phyloP scores from a whole-genome alignment of 768 basidiomycete genomes.

The Boletus patriciae region DNA sequence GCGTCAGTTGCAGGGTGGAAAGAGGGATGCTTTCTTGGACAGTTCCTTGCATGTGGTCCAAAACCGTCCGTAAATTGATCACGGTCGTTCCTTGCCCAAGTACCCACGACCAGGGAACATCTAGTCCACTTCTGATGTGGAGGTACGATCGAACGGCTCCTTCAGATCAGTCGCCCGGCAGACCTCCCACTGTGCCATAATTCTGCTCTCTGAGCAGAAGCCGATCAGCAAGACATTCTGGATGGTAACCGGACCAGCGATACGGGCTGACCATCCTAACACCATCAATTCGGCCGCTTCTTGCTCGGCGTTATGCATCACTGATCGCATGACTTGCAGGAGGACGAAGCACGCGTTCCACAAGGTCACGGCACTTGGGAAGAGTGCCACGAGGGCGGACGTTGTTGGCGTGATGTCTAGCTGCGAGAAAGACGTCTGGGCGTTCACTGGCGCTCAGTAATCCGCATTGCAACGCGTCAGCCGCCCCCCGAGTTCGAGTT shows the following conservation, averaged over 20 bases:
- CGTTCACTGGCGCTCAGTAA: neutral
- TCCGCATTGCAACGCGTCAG: slow-evolving; percentile 1
- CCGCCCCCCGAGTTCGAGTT: neutral
- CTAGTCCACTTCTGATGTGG: too few species aligned
- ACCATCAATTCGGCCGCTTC: slow-evolving; percentile 19
- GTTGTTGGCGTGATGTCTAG: slow-evolving; percentile 4
- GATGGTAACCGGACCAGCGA: neutral
- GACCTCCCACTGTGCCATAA: too few species aligned
- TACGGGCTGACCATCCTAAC: slow-evolving; percentile 5
- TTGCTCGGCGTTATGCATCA: slow-evolving; percentile 13
- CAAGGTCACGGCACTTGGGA: neutral
- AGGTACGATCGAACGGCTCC: too few species aligned
- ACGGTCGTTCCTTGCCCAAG: too few species aligned
- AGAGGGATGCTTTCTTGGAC: too few species aligned
- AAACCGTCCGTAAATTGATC: too few species aligned
- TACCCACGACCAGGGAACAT: too few species aligned
- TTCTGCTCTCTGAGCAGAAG: too few species aligned
- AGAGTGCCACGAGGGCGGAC: slow-evolving; percentile 4
- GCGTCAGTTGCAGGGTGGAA: too few species aligned
- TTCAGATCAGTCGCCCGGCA: too few species aligned
- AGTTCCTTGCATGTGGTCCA: too few species aligned
- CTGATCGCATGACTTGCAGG: slow-evolving; percentile 9
- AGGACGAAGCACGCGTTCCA: slow-evolving; percentile 19
- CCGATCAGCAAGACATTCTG: neutral
- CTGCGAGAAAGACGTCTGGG: neutral